These are phyloP conservation scores for Talaromyces funiculosus DNA, from an alignment of 2,329 filamentous ascomycete genomes.

Conservation along the genomic window DNA sequence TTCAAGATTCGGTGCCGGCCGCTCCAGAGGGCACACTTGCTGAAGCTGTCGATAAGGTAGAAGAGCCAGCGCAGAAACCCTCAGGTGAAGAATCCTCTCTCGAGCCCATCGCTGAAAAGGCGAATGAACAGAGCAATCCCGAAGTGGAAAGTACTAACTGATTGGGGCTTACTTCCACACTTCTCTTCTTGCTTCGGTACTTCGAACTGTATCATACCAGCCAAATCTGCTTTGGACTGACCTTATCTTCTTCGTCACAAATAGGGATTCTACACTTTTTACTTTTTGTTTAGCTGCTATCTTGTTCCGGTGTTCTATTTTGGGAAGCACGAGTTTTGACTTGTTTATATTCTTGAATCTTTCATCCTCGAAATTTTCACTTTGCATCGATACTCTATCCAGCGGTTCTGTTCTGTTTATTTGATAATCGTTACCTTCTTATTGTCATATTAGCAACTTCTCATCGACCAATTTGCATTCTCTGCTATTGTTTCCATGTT, in stretches of 20 bases:
- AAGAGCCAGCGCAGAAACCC: background rate
- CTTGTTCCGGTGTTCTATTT: background rate
- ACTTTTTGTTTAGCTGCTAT: background rate
- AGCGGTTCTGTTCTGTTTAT: slow-evolving; percentile 4
- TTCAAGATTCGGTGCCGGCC: background rate
- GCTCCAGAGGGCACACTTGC: background rate
- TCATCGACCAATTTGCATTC: background rate
- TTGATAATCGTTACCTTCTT: background rate
- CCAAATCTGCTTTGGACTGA: background rate
- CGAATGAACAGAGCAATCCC: background rate
- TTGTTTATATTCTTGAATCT: background rate
- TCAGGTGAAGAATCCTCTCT: background rate
- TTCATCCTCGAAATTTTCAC: background rate
- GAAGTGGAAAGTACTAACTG: background rate
- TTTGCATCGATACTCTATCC: slow-evolving; percentile 11
- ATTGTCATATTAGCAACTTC: background rate
- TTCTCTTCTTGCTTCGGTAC: background rate
- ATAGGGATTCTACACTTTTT: background rate
- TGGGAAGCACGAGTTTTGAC: background rate
- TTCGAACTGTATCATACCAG: background rate
- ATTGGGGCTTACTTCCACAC: background rate
- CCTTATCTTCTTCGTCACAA: background rate
- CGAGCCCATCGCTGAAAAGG: background rate
- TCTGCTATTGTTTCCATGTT: background rate
- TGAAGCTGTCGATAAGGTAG: background rate